Conservation (phyloP, 1,139 yeast species). For the Scheffersomyces titani region DNA sequence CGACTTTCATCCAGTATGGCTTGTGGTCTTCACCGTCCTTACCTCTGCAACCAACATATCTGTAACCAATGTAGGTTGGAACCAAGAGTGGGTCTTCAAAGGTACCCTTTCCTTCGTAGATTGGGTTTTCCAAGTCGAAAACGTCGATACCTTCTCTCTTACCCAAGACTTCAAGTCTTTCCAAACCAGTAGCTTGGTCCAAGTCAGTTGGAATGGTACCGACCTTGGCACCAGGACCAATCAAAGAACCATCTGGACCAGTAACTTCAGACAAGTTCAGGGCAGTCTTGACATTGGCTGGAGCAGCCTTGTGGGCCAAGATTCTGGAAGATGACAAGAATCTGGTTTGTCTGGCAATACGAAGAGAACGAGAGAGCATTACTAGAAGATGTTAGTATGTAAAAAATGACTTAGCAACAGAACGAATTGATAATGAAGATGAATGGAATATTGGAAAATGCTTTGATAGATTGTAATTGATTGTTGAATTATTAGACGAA, state of each 20-base stretch:
- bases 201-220: constrained; percentile 90
- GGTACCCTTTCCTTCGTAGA: constrained; percentile 87
- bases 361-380: constrained; percentile 45
- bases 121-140: constrained; percentile 89
- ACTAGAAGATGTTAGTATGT: constrained; percentile 26
- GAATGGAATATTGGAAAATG: not conserved
- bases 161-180: constrained; percentile 93
- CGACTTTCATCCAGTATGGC: constrained; percentile 92
- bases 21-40: constrained; percentile 86
- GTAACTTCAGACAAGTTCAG: constrained; percentile 71
- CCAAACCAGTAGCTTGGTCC: constrained; percentile 98
- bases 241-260: constrained; percentile 70
- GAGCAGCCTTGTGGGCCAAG: constrained; percentile 22
- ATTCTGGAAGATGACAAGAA: constrained; percentile 40
- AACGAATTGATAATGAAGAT: not conserved
- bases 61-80: constrained; percentile 88
- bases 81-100: constrained; percentile 77
- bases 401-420: not conserved
- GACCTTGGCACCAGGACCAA: constrained; percentile 84
- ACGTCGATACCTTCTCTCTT: constrained; percentile 94
- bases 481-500: not conserved
- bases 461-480: not conserved
- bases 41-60: constrained; percentile 98
- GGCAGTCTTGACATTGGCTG: constrained; percentile 55
- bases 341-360: constrained; percentile 43